Base-by-base conservation (phyloP, 2,329 filamentous ascomycete species). In the Dothidotthia symphoricarpi region DNA sequence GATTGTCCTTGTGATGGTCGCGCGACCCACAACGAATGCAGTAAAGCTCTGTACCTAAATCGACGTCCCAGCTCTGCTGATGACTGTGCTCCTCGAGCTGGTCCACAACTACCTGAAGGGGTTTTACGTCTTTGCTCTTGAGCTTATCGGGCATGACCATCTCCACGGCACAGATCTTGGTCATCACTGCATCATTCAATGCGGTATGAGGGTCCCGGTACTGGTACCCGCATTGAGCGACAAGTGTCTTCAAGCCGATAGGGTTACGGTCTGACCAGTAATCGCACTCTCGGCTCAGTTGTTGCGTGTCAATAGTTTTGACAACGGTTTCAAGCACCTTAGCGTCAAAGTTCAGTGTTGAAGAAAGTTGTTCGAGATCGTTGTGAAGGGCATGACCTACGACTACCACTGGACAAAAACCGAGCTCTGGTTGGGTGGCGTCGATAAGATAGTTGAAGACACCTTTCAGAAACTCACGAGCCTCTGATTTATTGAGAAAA, bases 151-250 rank as follows among this genome's bases (percentile, higher is more conserved):
- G n/a, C n/a, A n/a, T n/a, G n/a, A n/a, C n/a, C n/a, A n/a, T n/a
- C n/a, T n/a, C n/a, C n/a, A n/a, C n/a, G n/a, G n/a, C n/a, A n/a
- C n/a, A n/a, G n/a, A n/a, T n/a, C n/a, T n/a, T n/a, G n/a, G n/a
- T n/a, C n/a, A n/a, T n/a, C n/a, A n/a, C n/a, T n/a, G 33, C 43
- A 24, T 58, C 54, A 29, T 59, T 58, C 10, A 44, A 41, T 2
- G 54, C 54, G 1, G 54, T 56, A 31, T 59, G 56, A 5, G 47
- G 10, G 17, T 59, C 45, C 16, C 36, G 40, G 16, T 53, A 47
- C 4, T 44, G 30, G n/a, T 58, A 50, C 6, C 29, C 36, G 13
- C 51, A 28, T 2, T 28, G 19, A 8, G 30, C 16, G 3, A 46
- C 45, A 6, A 56, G 41, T 1, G 28, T 19, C 1, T 8, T 16